These are phyloP conservation scores for Dictyostelium purpureum DNA, from an alignment of 78 protist genomes.

Conservation along the genomic window DNA sequence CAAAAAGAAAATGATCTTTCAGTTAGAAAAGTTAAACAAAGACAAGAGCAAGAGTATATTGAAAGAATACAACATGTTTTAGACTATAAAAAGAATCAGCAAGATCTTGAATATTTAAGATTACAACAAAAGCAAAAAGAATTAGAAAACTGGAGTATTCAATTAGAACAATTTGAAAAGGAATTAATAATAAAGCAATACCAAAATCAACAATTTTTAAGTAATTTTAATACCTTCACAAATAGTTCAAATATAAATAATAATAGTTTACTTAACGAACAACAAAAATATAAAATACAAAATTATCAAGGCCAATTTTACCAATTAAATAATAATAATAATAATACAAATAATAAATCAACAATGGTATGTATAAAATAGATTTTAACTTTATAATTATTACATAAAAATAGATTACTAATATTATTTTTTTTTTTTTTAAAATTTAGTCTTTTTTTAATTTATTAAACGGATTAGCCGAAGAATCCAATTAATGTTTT, in stretches of 20 bases:
- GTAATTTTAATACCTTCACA: not conserved
- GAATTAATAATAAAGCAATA: constrained; percentile 7
- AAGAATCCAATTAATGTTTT: too few relatives aligned
- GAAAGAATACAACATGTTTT: constrained; percentile 52
- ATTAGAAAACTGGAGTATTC: constrained; percentile 1
- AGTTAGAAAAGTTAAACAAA: not conserved
- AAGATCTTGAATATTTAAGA: constrained; percentile 17
- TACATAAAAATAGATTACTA: not conserved
- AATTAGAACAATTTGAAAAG: constrained; percentile 15
- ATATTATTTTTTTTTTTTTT: not conserved
- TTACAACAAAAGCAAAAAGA: constrained; percentile 40
- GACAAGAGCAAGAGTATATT: constrained; percentile 22
- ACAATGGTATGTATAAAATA: not conserved
- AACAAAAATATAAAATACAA: not conserved
- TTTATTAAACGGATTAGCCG: not conserved
- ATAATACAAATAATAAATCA: too few relatives aligned
- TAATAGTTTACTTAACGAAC: not conserved
- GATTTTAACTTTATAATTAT: not conserved
- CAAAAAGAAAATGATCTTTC: constrained; percentile 55
- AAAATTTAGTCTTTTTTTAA: not conserved
- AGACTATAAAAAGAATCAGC: constrained; percentile 64
- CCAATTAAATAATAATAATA: not conserved
- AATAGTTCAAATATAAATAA: not conserved
- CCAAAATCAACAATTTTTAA: not conserved
- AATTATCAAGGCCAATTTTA: not conserved